Conservation (phyloP, 1,284 basidiomycete species). For the Cutaneotrichosporon cutaneum region DNA sequence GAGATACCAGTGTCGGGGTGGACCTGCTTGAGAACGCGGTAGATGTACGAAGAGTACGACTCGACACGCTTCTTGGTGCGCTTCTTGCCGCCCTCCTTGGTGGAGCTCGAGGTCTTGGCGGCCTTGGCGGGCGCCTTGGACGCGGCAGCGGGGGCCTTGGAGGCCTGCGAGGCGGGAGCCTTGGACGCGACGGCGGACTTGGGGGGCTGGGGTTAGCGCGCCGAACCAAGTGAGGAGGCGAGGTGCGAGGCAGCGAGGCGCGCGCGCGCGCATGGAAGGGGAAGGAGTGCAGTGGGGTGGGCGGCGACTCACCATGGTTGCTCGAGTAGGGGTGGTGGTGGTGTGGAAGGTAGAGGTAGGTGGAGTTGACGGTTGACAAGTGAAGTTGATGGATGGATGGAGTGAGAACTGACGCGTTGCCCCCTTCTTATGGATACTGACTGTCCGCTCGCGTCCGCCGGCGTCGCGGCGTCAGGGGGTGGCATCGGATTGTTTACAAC, state of each 20-base stretch:
- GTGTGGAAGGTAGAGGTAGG: neutral
- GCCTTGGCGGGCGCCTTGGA: slow-evolving; percentile 64
- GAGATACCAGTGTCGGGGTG: slow-evolving; percentile 93
- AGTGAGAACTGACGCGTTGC: neutral
- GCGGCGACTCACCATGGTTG: neutral
- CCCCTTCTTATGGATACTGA: neutral
- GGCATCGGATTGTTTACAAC: neutral
- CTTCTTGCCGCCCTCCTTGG: slow-evolving; percentile 52
- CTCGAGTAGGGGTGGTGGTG: neutral
- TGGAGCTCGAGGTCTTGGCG: slow-evolving; percentile 20
- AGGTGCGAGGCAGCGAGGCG: too few relatives aligned
- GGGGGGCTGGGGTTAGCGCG: slow-evolving; percentile 46
- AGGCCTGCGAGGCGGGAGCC: slow-evolving; percentile 63
- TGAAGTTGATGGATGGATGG: neutral
- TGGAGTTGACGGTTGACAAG: neutral
- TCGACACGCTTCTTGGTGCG: slow-evolving; percentile 84
- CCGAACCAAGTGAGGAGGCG: too few relatives aligned
- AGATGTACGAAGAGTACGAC: slow-evolving; percentile 91
- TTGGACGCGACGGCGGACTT: slow-evolving; percentile 54
- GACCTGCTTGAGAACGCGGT: slow-evolving; percentile 69
- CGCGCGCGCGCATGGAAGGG: too few relatives aligned
- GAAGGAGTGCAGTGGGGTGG: neutral
- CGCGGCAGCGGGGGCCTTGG: slow-evolving; percentile 56
- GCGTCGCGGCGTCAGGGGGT: too few relatives aligned
- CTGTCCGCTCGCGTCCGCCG: too few relatives aligned